These are phyloP conservation scores for Trichophyton benhamiae DNA, from an alignment of 2,329 filamentous ascomycete species.

Conservation along the genomic window DNA sequence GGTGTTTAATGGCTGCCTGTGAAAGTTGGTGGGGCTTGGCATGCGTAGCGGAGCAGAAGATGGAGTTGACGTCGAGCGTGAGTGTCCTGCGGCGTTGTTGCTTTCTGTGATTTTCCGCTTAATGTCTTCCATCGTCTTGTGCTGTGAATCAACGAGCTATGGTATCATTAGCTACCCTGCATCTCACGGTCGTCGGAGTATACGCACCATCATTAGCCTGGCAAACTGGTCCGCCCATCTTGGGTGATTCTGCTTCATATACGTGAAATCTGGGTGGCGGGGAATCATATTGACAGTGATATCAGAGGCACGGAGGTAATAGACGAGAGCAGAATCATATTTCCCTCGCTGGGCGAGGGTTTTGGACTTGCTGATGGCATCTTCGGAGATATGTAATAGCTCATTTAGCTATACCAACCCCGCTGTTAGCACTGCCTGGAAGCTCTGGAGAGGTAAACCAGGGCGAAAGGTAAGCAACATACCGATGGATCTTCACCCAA, in stretches of 20 bases:
- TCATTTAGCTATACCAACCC: slow-evolving; percentile 21
- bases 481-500: slow-evolving; percentile 11
- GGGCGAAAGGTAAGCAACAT: neutral
- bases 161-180: neutral
- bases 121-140: slow-evolving; percentile 31
- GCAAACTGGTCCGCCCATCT: slow-evolving; percentile 40
- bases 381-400: slow-evolving; percentile 25
- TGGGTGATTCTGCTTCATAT: slow-evolving; percentile 45
- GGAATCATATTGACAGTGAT: slow-evolving; percentile 67
- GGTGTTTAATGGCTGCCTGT: slow-evolving; percentile 11
- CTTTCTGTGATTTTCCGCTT: slow-evolving; percentile 31
- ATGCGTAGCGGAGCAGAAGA: slow-evolving; percentile 17
- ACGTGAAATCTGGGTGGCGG: slow-evolving; percentile 59
- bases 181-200: neutral
- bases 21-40: slow-evolving; percentile 32
- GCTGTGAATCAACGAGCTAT: slow-evolving; percentile 22
- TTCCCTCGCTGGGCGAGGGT: slow-evolving; percentile 23
- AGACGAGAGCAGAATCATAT: slow-evolving; percentile 64
- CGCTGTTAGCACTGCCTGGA: neutral
- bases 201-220: slow-evolving; percentile 47
- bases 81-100: slow-evolving; percentile 21
- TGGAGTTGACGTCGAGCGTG: neutral
- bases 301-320: slow-evolving; percentile 72
- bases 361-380: slow-evolving; percentile 26
- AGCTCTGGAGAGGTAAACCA: neutral